Percentiles rank a stretch among this genome's conserved stretches.
phyloP scores from a whole-genome alignment of 2,329 filamentous ascomycete genomes.

The Zarea fungicola region DNA sequence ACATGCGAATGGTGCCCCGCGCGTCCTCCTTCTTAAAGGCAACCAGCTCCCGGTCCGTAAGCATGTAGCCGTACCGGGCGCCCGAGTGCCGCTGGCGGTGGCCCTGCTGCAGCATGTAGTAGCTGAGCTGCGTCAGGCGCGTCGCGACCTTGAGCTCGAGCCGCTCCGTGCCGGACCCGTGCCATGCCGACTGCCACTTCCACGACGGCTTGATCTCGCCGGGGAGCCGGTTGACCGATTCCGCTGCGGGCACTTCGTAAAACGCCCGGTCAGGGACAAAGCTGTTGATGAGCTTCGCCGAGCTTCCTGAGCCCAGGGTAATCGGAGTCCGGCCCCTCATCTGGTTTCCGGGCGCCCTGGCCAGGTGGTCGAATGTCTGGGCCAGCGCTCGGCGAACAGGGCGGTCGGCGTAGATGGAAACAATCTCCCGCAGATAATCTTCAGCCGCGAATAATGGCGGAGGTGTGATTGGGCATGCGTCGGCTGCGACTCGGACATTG shows the following conservation, averaged over 20 bases:
- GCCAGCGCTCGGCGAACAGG: neutral
- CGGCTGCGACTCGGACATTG: neutral
- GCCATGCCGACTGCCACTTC: neutral
- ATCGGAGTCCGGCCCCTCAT: neutral
- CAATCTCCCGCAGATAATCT: neutral
- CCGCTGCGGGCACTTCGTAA: neutral
- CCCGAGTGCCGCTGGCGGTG: neutral
- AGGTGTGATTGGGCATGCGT: neutral
- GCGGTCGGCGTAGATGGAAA: neutral
- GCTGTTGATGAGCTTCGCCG: neutral
- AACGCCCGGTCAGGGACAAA: neutral
- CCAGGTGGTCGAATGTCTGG: neutral
- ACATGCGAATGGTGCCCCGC: neutral
- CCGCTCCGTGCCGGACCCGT: accelerated
- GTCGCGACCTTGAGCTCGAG: neutral
- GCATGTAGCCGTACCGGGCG: neutral
- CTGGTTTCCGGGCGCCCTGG: neutral
- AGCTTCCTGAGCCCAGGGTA: neutral
- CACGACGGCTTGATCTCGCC: slow-evolving; percentile 1
- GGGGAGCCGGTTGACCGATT: neutral
- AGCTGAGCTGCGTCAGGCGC: neutral
- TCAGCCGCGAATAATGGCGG: neutral
- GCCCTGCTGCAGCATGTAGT: neutral
- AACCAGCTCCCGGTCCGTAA: neutral
- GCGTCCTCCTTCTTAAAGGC: neutral